Base-by-base conservation (phyloP, 2,329 filamentous ascomycete genomes). In the Pseudogymnoascus sp. region DNA sequence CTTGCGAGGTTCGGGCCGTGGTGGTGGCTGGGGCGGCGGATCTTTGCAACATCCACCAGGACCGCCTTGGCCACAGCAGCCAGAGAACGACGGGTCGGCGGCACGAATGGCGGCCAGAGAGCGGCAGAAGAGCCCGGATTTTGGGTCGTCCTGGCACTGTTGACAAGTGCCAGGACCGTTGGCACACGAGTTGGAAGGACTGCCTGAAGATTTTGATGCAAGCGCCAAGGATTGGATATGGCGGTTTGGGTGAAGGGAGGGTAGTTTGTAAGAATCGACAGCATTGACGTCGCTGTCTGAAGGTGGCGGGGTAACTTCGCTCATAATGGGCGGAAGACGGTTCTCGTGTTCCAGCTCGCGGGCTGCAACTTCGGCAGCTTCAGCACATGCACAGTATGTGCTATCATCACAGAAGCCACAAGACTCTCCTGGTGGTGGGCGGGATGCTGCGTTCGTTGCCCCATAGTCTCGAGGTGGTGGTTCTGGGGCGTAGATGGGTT, bases 361-460 rank as follows among this genome's bases (percentile, higher is more conserved):
- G 64, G 75, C 73, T 31, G 72, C 63, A 47, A 63, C 33, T 74
- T 75, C 14, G 24, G 78, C 75, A 19, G 78, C 75, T 67, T 93
- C 90, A 24, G 89, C 90, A 74, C 90, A 95, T 67, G 92, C 86
- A 71, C 90, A 95, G 69, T 90, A 90, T 0, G 88, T 92, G 4
- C 89, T 89, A 65, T 93, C 89, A 66, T 87, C 85, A 75, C 90
- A 95, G 76, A 95, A 95, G 6, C 90, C 90, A 73, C 90, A 95
- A 19, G 84, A 82, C 69, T 93, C 90, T 66, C 84, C 82, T 4
- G 82, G 79, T 10, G 79, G 76, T 73, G 72, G 64, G 68, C 71
- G 64, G 68, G 72, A 74, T 66, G 67, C 70, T 40, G 66, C 67
- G 56, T 67, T 50, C 53, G 60, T 10, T 29, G 70, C 62, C 37